Percentiles rank a stretch among this genome's conserved stretches.
phyloP scores from a whole-genome alignment of 768 basidiomycete species.

The Brasilioporus rufonigricans region DNA sequence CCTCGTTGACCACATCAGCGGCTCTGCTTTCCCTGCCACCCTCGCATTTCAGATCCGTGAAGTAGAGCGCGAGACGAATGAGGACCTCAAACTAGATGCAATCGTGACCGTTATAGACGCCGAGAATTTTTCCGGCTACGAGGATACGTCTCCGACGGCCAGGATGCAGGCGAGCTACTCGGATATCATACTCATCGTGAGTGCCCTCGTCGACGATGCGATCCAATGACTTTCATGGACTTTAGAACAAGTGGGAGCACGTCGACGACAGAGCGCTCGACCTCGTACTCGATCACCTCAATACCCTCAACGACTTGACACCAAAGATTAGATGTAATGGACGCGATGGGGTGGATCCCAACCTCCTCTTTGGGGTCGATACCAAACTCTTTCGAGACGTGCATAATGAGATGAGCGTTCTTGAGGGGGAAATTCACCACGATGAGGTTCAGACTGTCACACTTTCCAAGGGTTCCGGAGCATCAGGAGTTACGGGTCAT shows the following conservation, averaged over 20 bases:
- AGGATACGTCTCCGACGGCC: conserved; percentile 88
- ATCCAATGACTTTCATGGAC: conserved; percentile 5
- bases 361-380: conserved; percentile 85
- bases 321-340: conserved; percentile 76
- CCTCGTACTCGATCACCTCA: conserved; percentile 79
- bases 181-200: conserved; percentile 81
- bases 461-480: conserved; percentile 45
- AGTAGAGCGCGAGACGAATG: conserved; percentile 73
- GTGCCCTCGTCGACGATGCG: conserved; percentile 26
- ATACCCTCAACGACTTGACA: conserved; percentile 87
- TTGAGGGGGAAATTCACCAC: conserved; percentile 45
- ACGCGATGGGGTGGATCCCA: conserved; percentile 66
- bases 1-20: conserved; percentile 42
- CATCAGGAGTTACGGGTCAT: conserved; percentile 14
- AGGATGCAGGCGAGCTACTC: conserved; percentile 96
- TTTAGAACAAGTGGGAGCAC: conserved; percentile 88
- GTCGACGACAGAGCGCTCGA: conserved; percentile 78
- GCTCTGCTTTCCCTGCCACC: conserved; percentile 94
- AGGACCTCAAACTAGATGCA: conserved; percentile 80
- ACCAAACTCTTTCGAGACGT: conserved; percentile 63
- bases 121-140: conserved; percentile 90
- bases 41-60: conserved; percentile 93
- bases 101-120: conserved; percentile 91
- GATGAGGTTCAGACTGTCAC: conserved; percentile 87
- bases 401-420: background rate